phyloP scores from a whole-genome alignment of 116 monocot genomes.

The Iris pallida region DNA sequence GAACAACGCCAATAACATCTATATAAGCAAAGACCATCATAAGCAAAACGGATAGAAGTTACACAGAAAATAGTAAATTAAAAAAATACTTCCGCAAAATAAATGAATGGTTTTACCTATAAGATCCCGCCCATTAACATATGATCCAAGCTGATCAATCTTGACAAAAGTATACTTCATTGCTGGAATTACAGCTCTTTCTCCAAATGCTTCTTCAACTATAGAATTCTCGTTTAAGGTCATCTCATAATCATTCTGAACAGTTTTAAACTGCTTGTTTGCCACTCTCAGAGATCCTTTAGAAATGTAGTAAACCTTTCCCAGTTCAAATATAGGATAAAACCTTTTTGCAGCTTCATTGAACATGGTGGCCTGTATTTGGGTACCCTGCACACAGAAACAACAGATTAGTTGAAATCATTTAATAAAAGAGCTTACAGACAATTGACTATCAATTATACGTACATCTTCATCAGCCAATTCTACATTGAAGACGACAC shows the following conservation, averaged over 20 bases:
- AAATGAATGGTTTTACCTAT: constrained; percentile 39
- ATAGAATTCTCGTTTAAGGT: constrained; percentile 72
- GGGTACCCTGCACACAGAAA: constrained; percentile 55
- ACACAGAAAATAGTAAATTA: neutral
- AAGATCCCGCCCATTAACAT: constrained; percentile 81
- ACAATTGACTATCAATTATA: neutral
- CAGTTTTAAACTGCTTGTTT: constrained; percentile 79
- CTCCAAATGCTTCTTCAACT: constrained; percentile 74
- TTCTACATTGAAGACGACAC: constrained; percentile 82
- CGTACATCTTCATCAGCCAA: constrained; percentile 90
- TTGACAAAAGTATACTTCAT: constrained; percentile 72
- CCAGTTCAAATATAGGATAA: constrained; percentile 68
- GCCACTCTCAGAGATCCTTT: constrained; percentile 80
- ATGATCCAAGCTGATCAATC: constrained; percentile 65
- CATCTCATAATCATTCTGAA: constrained; percentile 94
- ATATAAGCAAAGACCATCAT: constrained; percentile 1
- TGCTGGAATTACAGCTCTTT: constrained; percentile 63
- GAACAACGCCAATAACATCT: constrained; percentile 84
- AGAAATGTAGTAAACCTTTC: constrained; percentile 87
- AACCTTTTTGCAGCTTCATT: constrained; percentile 89
- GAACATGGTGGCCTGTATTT: constrained; percentile 96
- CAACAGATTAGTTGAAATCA: neutral
- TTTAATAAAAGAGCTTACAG: neutral
- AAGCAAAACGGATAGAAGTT: neutral
- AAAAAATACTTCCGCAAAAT: neutral